Evolutionary conservation across 495 filamentous ascomycete genomes (phyloP).

Genomic region (Viridothelium virens): DNA sequence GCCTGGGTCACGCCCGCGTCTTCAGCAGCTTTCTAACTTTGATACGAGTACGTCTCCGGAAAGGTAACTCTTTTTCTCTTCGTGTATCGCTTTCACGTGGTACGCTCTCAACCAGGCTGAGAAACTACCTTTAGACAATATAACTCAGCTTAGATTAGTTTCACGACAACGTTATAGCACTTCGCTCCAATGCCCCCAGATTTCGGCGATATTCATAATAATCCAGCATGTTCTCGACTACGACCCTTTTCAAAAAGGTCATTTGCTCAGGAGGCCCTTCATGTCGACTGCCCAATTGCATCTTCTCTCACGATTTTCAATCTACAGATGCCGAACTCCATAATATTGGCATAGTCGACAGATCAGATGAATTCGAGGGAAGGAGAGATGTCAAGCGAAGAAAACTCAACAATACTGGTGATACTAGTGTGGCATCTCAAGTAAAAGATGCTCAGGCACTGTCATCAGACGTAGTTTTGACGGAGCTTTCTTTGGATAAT

Average conservation of each 20-base stretch:
- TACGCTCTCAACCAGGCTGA: background rate
- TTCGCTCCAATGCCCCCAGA: background rate
- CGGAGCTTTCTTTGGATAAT: background rate
- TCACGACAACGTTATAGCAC: background rate
- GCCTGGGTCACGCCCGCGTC: background rate
- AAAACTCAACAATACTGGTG: background rate
- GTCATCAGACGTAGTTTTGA: background rate
- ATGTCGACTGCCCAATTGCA: slow-evolving; percentile 51
- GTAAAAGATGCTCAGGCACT: background rate
- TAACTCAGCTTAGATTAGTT: background rate
- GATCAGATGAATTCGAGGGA: background rate
- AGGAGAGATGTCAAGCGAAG: background rate
- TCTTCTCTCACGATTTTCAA: slow-evolving; percentile 47
- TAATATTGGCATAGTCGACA: background rate
- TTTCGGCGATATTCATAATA: background rate
- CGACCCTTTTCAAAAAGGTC: slow-evolving; percentile 57
- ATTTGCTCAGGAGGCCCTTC: slow-evolving; percentile 54
- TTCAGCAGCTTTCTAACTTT: background rate
- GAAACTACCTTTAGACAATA: background rate
- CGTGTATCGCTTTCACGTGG: background rate
- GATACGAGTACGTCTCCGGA: background rate
- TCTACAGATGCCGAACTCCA: background rate
- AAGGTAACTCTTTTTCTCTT: background rate
- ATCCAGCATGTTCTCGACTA: slow-evolving; percentile 55
- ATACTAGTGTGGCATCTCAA: background rate